Conservation (phyloP, 495 filamentous ascomycete genomes). For the Hamigera avellanea region DNA sequence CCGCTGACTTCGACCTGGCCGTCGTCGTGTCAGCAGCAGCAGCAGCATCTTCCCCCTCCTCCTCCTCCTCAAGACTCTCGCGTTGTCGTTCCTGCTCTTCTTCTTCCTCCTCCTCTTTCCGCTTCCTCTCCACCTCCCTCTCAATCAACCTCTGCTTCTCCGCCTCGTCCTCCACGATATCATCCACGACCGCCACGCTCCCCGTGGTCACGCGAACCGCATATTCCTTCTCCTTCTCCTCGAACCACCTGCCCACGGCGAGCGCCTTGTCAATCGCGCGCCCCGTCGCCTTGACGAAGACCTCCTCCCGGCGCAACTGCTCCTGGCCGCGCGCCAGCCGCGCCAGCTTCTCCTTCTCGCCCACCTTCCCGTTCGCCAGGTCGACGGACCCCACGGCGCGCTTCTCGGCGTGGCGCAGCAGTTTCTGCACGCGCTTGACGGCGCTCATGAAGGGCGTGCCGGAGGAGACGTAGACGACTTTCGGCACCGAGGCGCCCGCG, state of each 20-base stretch:
- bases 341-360: conserved; percentile 24
- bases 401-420: conserved; percentile 53
- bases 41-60: conserved; percentile 1
- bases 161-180: conserved; percentile 41
- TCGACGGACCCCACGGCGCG: conserved; percentile 36
- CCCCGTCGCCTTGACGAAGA: conserved; percentile 68
- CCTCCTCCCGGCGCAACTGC: conserved; percentile 38
- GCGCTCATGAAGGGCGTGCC: conserved; percentile 69
- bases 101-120: conserved; percentile 13
- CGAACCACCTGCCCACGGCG: conserved; percentile 50
- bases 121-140: conserved; percentile 7
- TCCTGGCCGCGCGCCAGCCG: conserved; percentile 27
- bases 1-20: conserved; percentile 9
- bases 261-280: conserved; percentile 65
- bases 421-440: conserved; percentile 66
- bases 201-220: conserved; percentile 48
- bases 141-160: conserved; percentile 10
- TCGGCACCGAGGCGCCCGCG: conserved; percentile 35
- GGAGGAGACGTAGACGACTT: conserved; percentile 70
- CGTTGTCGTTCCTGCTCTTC: conserved; percentile 10
- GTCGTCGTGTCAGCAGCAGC: background rate
- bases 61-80: background rate
- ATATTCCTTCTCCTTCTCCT: conserved; percentile 42
- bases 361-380: conserved; percentile 27
- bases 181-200: conserved; percentile 59